Evolutionary conservation across 1,139 yeast genomes (phyloP), one percentile per base, ranked within the genome.

Genomic region (Nakaseomyces bracarensis): DNA sequence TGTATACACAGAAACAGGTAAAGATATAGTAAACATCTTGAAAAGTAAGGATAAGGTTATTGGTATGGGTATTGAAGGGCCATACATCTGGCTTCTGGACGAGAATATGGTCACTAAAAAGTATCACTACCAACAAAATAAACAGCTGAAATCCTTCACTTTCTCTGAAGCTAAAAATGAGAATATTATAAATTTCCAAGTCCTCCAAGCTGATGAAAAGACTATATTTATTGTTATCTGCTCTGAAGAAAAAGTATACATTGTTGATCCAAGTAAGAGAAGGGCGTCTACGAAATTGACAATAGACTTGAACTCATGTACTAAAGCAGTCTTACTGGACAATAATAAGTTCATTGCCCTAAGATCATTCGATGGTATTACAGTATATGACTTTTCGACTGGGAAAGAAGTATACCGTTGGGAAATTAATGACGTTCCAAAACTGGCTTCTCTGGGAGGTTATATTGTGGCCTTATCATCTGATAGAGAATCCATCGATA

Each of bases 241-340:
- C 13, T 49, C 60, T 5, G 56, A 55, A 36, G 44, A 52, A 4
- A 38, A 41, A n/a, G 48, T 60, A 9, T 57, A 55, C 44, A 46
- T 61, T 9, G 45, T 60, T 14, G 64, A 61, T 40, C 63, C 63
- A 23, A 49, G 54, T 16, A 58, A 60, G 44, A 60, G 62, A 44
- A 57, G 61, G 43, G 64, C 64, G 9, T 43, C 49, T 2, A 56
- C 59, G 1, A 43, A 53, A 21, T 49, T 55, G 7, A 51, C 46
- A 27, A 45, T 57, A 18, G 54, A 52, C 4, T 31, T 51, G n/a
- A 6, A n/a, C 9, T 20, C 4, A 5, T 33, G 26, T 21, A 15
- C 26, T 21, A 25, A 33, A 7, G 38, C 15, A 14, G 13, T 15
- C 3, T 43, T 56, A 4, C 39, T 52, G 3, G 42, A 49, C 19